Conservation (phyloP, 345 rosid genomes). For the Salix suchowensis region DNA sequence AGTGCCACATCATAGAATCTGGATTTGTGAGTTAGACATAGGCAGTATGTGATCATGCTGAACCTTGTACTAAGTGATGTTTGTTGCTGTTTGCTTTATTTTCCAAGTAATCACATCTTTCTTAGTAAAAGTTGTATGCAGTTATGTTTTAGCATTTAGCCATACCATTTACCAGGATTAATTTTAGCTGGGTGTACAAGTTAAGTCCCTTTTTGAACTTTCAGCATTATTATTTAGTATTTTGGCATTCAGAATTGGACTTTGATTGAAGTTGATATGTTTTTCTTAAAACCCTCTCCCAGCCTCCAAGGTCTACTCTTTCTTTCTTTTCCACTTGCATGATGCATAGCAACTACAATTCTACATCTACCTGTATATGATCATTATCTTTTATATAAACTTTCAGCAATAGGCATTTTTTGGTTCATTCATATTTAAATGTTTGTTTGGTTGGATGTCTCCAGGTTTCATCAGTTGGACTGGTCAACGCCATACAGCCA, state of each 20-base stretch:
- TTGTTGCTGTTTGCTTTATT: too few relatives aligned
- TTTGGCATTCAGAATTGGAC: not conserved
- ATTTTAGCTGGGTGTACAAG: too few relatives aligned
- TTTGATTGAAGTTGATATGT: not conserved
- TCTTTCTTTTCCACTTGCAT: not conserved
- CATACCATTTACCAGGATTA: too few relatives aligned
- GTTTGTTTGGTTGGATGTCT: conserved; percentile 8
- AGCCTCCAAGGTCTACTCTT: not conserved
- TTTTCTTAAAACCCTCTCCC: not conserved
- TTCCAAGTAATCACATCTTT: too few relatives aligned
- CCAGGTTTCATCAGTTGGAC: conserved; percentile 54
- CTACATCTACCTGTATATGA: not conserved
- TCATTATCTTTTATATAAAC: not conserved
- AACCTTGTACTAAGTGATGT: too few relatives aligned
- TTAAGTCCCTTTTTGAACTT: not conserved
- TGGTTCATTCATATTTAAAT: not conserved
- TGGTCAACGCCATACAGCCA: conserved; percentile 52
- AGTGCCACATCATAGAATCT: too few relatives aligned
- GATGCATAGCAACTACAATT: not conserved
- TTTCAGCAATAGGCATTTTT: not conserved
- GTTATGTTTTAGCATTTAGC: too few relatives aligned
- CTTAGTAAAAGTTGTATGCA: too few relatives aligned
- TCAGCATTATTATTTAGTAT: not conserved
- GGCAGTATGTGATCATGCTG: too few relatives aligned
- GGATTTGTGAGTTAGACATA: too few relatives aligned